phyloP scores from a whole-genome alignment of 805 yeast genomes.

The Saccharomycopsis selenospora region DNA sequence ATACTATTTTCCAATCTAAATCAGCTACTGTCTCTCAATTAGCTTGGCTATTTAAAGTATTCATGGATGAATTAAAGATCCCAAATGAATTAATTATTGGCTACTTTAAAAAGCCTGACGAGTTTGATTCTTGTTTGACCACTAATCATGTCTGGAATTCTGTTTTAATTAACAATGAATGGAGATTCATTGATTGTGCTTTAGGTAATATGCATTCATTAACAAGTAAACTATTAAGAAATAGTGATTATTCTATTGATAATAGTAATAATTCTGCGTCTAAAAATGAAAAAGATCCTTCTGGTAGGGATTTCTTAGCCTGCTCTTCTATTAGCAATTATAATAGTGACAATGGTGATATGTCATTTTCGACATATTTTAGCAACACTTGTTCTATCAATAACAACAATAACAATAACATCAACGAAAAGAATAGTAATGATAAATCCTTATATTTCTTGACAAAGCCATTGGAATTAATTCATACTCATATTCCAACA shows the following conservation, averaged over 20 bases:
- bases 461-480: slow-evolving; percentile 63
- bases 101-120: slow-evolving; percentile 73
- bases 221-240: slow-evolving; percentile 36
- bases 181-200: slow-evolving; percentile 71
- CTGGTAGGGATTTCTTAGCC: background rate
- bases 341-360: background rate
- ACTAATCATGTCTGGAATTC: slow-evolving; percentile 88
- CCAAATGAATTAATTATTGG: slow-evolving; percentile 76
- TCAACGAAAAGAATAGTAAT: slow-evolving; percentile 23
- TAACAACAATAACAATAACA: slow-evolving; percentile 25
- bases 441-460: slow-evolving; percentile 64
- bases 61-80: slow-evolving; percentile 63
- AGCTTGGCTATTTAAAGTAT: slow-evolving; percentile 65
- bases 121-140: slow-evolving; percentile 36
- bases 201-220: slow-evolving; percentile 56
- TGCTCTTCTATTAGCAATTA: background rate
- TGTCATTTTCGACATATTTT: slow-evolving; percentile 2
- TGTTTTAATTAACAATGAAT: slow-evolving; percentile 58
- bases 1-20: slow-evolving; percentile 33
- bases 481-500: slow-evolving; percentile 83
- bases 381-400: background rate
- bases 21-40: slow-evolving; percentile 65
- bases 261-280: background rate
- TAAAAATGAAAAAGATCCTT: slow-evolving; percentile 2
- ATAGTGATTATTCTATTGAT: background rate